Base-by-base conservation (phyloP, 163 green algal species). In the Scenedesmus sp. region DNA sequence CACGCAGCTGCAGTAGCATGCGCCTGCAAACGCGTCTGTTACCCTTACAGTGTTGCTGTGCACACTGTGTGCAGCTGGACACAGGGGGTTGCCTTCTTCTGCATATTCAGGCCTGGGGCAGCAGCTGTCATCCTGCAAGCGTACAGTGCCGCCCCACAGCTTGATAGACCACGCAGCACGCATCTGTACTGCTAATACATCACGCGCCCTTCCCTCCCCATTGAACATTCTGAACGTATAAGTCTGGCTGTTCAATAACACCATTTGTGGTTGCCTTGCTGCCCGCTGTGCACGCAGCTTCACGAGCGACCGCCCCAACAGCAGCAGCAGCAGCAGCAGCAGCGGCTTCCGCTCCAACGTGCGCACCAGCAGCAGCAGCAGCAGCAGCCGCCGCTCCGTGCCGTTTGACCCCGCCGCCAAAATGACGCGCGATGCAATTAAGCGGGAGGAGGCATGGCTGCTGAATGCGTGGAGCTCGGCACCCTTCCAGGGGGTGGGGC, bases 401-500 rank as follows among this genome's bases (percentile, higher is more conserved):
- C 84, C 76, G 15, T 59, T 90, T 6, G 84, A 90, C 84, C 90
- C 70, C 7, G 56, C 84, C 26, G 74, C 84, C 66, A 82, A 77
- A 9, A 66, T 88, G 73, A 84, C 85, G 13, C 85, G 66, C 12
- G 90, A 83, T 34, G 52, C 52, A 1, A 91, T 93, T 60, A 84
- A 77, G 84, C 85, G 85, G 2, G 74, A 95, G 89, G 94, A 96
- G 82, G 16, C 81, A 1, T 56, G 86, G 6, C 59, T 95, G 88
- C 88, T 96, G 56, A 86, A 94, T 66, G 76, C 88, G 3, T 96
- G 94, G 94, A 94, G 88, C 8, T 87, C 90, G 3, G 67, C 74
- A 15, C 46, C 26, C 13, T 92, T 95, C 81, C 88, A 93, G 56
- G 87, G 93, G 56, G 46, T 87, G 8, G 92, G 90, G 2, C 84